Evolutionary conservation across 352 stramenopile genomes (phyloP).

Genomic region (Pythium rishiriense): DNA sequence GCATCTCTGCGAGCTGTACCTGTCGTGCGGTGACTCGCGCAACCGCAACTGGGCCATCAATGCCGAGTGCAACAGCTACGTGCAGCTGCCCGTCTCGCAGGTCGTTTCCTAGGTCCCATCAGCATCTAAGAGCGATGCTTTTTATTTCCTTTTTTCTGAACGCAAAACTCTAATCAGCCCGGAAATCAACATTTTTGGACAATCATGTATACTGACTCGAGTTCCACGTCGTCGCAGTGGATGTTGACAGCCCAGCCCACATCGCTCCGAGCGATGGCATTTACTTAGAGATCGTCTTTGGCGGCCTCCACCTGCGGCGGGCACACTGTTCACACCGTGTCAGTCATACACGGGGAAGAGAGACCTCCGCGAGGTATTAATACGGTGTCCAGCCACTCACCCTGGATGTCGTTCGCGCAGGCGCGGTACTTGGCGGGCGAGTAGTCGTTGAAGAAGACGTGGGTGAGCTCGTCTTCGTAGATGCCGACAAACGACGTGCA

Average conservation of each 20-base stretch:
- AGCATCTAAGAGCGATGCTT: not conserved
- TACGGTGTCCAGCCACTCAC: not conserved
- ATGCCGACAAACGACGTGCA: constrained; percentile 76
- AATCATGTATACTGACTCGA: not conserved
- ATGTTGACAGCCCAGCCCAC: not conserved
- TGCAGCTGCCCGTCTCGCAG: constrained; percentile 6
- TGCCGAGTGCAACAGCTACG: constrained; percentile 58
- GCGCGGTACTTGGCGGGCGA: constrained; percentile 60
- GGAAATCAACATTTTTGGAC: no score
- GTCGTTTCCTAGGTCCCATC: not conserved
- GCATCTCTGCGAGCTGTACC: constrained; percentile 78
- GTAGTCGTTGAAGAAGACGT: constrained; percentile 78
- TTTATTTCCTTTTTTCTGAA: no score
- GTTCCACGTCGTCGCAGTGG: not conserved
- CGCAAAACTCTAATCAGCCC: no score
- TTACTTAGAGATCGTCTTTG: constrained; percentile 46
- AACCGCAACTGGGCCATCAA: constrained; percentile 65
- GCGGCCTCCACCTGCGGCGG: constrained; percentile 1
- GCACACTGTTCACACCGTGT: constrained; percentile 10
- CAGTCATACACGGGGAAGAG: no score
- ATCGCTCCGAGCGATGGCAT: no score
- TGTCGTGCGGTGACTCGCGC: constrained; percentile 62
- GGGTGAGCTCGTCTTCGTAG: constrained; percentile 81
- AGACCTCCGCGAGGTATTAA: no score
- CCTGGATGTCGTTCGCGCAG: constrained; percentile 43